A percentile compares a stretch with the other conserved stretches of the same genome.
Conservation (phyloP, 2,329 filamentous ascomycete genomes). For the Cladosporium colombiae region DNA sequence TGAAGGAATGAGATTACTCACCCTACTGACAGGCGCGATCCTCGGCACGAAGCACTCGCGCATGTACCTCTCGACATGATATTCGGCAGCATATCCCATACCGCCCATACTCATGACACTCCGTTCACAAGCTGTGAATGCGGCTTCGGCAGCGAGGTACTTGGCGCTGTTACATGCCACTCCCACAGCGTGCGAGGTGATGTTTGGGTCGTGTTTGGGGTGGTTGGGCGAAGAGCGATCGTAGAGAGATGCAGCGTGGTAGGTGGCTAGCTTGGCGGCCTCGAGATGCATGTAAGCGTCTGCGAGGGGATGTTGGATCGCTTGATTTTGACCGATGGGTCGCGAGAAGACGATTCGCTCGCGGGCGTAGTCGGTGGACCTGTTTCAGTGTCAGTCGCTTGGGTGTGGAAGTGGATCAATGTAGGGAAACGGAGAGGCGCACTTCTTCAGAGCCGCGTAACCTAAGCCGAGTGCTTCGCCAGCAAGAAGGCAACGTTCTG, state of each 20-base stretch:
- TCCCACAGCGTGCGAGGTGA: slow-evolving; percentile 51
- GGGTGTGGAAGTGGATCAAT: not conserved
- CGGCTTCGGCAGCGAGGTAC: slow-evolving; percentile 61
- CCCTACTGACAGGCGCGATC: slow-evolving; percentile 60
- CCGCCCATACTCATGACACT: slow-evolving; percentile 61
- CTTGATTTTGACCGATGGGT: slow-evolving; percentile 62
- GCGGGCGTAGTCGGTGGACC: slow-evolving; percentile 44
- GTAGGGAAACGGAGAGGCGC: not conserved
- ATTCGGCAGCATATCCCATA: slow-evolving; percentile 65
- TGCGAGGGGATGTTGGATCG: slow-evolving; percentile 60
- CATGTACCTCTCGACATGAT: slow-evolving; percentile 62
- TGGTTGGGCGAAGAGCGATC: slow-evolving; percentile 46
- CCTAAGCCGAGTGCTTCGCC: slow-evolving; percentile 79
- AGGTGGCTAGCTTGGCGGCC: slow-evolving; percentile 61
- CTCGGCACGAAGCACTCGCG: slow-evolving; percentile 61
- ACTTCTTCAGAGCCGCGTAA: slow-evolving; percentile 60
- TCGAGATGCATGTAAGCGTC: slow-evolving; percentile 63
- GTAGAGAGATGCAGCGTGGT: slow-evolving; percentile 61
- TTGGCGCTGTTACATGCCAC: slow-evolving; percentile 60
- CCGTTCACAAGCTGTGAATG: slow-evolving; percentile 61
- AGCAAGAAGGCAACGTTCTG: slow-evolving; percentile 55
- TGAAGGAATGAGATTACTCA: slow-evolving; percentile 29
- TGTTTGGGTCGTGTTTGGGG: slow-evolving; percentile 37
- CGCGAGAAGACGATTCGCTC: slow-evolving; percentile 57
- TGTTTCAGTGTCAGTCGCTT: not conserved